Evolutionary conservation across 345 rosid genomes (phyloP).

Genomic region (Hibiscus trionum): DNA sequence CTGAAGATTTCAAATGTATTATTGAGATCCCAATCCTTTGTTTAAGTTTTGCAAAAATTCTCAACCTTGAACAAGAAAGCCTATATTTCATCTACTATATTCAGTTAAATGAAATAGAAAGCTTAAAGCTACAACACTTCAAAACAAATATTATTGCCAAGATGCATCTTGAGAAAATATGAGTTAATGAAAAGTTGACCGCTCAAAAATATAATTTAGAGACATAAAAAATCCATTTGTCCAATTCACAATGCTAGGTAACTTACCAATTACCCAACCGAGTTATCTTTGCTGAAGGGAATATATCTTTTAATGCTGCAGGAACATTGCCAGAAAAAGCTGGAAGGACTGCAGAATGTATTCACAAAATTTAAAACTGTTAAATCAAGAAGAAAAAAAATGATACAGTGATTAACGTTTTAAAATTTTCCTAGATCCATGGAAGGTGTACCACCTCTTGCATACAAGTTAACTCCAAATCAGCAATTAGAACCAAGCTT

Average conservation of each 20-base stretch:
- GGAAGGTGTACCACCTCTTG: background rate
- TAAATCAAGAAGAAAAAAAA: conserved; percentile 5
- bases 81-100: background rate
- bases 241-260: conserved; percentile 3
- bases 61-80: conserved; percentile 1
- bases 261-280: conserved; percentile 65
- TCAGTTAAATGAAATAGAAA: background rate
- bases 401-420: background rate
- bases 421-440: background rate
- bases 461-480: background rate
- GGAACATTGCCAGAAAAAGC: conserved; percentile 74
- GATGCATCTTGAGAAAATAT: background rate
- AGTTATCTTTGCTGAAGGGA: conserved; percentile 61
- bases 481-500: background rate
- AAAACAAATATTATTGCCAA: background rate
- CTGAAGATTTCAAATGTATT: conserved; percentile 22
- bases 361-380: conserved; percentile 4
- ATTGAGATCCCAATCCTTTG: background rate
- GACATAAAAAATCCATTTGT: conserved; percentile 1
- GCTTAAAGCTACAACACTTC: background rate
- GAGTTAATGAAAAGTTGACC: background rate
- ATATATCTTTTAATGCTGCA: conserved; percentile 39
- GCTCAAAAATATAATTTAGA: conserved; percentile 9
- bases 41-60: background rate
- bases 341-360: conserved; percentile 50